Evolutionary conservation across 768 basidiomycete genomes (phyloP).

Genomic region (Daedaleopsis nitida): DNA sequence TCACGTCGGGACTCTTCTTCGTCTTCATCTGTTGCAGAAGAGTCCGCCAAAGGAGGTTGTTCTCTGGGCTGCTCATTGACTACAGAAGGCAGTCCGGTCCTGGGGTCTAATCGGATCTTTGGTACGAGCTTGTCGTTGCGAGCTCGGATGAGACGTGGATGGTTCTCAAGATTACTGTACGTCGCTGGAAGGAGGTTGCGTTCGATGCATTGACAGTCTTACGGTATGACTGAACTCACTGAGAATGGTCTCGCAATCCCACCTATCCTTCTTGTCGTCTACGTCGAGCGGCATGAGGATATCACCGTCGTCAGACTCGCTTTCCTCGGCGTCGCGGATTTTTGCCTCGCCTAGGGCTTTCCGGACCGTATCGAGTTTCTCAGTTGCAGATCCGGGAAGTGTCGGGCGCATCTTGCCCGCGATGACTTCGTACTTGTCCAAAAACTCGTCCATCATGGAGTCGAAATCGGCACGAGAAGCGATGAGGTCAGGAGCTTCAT

Average conservation of each 20-base stretch:
- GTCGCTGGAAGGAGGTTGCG: constrained; percentile 58
- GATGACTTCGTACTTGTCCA: constrained; percentile 87
- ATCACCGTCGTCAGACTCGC: constrained; percentile 48
- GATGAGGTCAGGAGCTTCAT: constrained; percentile 73
- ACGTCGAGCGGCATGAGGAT: constrained; percentile 41
- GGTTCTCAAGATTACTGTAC: constrained; percentile 97
- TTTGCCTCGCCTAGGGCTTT: constrained; percentile 74
- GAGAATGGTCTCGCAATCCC: constrained; percentile 97
- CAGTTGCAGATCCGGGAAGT: constrained; percentile 70
- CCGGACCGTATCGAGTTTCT: constrained; percentile 82
- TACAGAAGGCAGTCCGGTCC: constrained; percentile 74
- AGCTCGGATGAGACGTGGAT: constrained; percentile 84
- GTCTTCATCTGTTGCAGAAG: constrained; percentile 31
- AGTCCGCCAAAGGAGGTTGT: background rate
- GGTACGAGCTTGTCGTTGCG: constrained; percentile 54
- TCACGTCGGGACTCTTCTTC: constrained; percentile 32
- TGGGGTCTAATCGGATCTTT: constrained; percentile 72
- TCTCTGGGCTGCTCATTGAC: constrained; percentile 30
- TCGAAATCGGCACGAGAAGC: constrained; percentile 89
- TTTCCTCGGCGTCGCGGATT: constrained; percentile 49
- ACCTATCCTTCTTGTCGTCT: constrained; percentile 70
- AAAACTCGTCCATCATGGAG: constrained; percentile 89
- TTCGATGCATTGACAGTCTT: background rate
- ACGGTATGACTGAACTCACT: constrained; percentile 49
- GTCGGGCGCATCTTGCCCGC: constrained; percentile 84